phyloP scores from a whole-genome alignment of 1,139 yeast species.

The Protomyces inouyei region DNA sequence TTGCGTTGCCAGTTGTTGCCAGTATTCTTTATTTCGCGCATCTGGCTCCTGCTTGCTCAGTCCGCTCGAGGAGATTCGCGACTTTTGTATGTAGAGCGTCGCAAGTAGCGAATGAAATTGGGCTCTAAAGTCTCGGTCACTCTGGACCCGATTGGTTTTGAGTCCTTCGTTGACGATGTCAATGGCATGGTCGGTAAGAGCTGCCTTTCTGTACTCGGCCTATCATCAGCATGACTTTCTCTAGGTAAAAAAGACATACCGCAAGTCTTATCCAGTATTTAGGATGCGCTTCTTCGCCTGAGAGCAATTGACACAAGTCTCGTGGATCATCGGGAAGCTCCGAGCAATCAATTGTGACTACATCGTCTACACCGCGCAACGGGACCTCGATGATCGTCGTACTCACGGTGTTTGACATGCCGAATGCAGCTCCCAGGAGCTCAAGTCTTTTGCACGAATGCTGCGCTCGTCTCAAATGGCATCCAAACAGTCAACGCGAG shows the following conservation, averaged over 20 bases:
- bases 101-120: conserved; percentile 60
- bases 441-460: too few relatives aligned
- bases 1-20: conserved; percentile 40
- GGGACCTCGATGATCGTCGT: conserved; percentile 53
- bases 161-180: conserved; percentile 62
- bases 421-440: too few relatives aligned
- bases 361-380: conserved; percentile 59
- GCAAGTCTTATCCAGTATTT: conserved; percentile 59
- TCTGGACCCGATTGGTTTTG: conserved; percentile 39
- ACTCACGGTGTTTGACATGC: not conserved
- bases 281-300: conserved; percentile 69
- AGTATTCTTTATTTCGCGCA: conserved; percentile 37
- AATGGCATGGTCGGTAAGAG: conserved; percentile 57
- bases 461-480: too few relatives aligned
- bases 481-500: too few relatives aligned
- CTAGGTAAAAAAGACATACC: conserved; percentile 35
- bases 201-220: conserved; percentile 62
- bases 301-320: conserved; percentile 70
- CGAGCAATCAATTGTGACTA: conserved; percentile 58
- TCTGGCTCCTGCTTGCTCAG: conserved; percentile 35
- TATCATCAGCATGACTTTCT: not conserved
- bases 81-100: conserved; percentile 64
- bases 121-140: conserved; percentile 47
- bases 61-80: conserved; percentile 42
- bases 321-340: conserved; percentile 87